Conservation (phyloP, 805 yeast genomes). For the Suhomyces sp. region DNA sequence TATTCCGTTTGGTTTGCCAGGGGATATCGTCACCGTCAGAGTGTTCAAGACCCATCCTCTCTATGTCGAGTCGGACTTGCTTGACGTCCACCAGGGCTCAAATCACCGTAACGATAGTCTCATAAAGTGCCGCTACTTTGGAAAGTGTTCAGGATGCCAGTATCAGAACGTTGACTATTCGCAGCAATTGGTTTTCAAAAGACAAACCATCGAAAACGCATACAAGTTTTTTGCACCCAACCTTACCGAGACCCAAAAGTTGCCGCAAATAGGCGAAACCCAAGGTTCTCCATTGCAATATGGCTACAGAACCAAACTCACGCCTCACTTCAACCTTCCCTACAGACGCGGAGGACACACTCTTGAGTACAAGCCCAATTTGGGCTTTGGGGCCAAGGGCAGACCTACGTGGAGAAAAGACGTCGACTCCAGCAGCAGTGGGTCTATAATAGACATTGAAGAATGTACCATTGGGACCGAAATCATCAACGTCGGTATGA, state of each 20-base stretch:
- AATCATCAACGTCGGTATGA: conserved; percentile 71
- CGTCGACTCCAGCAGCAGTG: conserved; percentile 52
- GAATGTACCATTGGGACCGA: conserved; percentile 89
- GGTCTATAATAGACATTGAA: conserved; percentile 79
- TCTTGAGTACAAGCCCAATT: conserved; percentile 51
- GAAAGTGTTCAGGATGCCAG: conserved; percentile 93
- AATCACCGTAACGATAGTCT: conserved; percentile 52
- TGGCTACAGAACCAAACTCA: conserved; percentile 84
- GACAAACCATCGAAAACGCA: conserved; percentile 75
- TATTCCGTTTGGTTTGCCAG: conserved; percentile 86
- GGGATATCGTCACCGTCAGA: conserved; percentile 68
- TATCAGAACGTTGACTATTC: conserved; percentile 75
- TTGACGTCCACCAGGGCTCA: conserved; percentile 41
- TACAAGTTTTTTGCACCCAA: conserved; percentile 71
- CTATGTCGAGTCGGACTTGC: conserved; percentile 72
- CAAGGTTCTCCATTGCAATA: conserved; percentile 74
- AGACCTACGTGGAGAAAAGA: conserved; percentile 63
- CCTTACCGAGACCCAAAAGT: conserved; percentile 33
- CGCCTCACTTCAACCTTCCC: conserved; percentile 92
- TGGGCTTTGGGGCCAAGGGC: conserved; percentile 90
- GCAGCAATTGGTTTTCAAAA: conserved; percentile 70
- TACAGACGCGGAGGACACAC: conserved; percentile 37
- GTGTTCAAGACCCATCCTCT: conserved; percentile 76
- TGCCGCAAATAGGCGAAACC: conserved; percentile 65
- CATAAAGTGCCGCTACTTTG: conserved; percentile 79